Evolutionary conservation across 148 eudicot species (phyloP).

Genomic region (Polygonum aviculare): DNA sequence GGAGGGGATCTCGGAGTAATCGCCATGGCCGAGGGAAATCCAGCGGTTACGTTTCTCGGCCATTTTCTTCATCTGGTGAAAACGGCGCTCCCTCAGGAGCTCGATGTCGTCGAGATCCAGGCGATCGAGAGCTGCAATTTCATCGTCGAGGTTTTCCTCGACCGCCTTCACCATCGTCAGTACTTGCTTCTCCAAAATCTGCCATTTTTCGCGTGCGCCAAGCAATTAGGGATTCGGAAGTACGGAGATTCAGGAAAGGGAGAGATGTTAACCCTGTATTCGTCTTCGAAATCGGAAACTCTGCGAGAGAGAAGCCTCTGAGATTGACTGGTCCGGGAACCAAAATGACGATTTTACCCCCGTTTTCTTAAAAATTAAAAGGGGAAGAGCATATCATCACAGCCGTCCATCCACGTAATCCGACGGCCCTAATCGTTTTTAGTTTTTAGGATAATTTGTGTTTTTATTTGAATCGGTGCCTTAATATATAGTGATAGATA

Average conservation of each 20-base stretch:
- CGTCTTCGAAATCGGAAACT: background rate
- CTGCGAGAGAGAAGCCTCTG: background rate
- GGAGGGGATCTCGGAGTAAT: conserved; percentile 68
- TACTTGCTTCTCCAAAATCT: conserved; percentile 81
- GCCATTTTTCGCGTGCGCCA: conserved; percentile 6
- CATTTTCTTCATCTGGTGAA: conserved; percentile 95
- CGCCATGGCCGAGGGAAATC: conserved; percentile 88
- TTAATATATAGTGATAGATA: too few species aligned
- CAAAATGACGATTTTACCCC: too few species aligned
- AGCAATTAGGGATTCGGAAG: background rate
- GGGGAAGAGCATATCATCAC: too few species aligned
- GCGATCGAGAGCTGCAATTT: conserved; percentile 71
- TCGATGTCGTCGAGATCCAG: conserved; percentile 83
- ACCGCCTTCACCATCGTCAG: conserved; percentile 76
- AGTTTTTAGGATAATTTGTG: too few species aligned
- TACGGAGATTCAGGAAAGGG: background rate
- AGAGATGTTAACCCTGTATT: conserved; percentile 38
- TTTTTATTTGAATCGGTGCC: too few species aligned
- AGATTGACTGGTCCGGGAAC: background rate
- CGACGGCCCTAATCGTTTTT: too few species aligned
- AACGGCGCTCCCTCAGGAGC: conserved; percentile 65
- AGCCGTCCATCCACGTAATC: too few species aligned
- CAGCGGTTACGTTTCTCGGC: conserved; percentile 84
- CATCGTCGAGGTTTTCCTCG: conserved; percentile 83
- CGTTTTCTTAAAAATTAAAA: too few species aligned